Evolutionary conservation across 169 alveolate species (phyloP).

Genomic region (Plasmodium billcollinsi): DNA sequence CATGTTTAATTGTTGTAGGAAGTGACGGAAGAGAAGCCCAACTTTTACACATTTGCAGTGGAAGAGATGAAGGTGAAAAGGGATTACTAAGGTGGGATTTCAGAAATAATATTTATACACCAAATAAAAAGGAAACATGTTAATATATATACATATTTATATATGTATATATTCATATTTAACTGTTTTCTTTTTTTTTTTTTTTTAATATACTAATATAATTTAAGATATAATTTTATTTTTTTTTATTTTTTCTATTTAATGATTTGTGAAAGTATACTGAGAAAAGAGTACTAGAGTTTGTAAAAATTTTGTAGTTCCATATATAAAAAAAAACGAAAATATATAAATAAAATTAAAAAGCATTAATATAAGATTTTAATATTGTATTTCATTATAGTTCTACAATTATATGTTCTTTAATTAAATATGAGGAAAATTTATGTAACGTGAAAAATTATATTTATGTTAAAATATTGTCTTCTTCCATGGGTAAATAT

Average conservation of each 20-base stretch:
- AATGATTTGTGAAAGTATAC: conserved; percentile 17
- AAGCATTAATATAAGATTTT: too few relatives aligned
- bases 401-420: too few relatives aligned
- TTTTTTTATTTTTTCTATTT: neutral
- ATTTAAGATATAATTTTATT: neutral
- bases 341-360: too few relatives aligned
- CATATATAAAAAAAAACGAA: too few relatives aligned
- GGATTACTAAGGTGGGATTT: conserved; percentile 79
- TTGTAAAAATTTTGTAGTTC: too few relatives aligned
- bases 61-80: conserved; percentile 84
- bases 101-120: conserved; percentile 63
- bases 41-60: conserved; percentile 81
- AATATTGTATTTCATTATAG: too few relatives aligned
- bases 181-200: conserved; percentile 5
- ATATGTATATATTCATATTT: neutral
- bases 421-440: too few relatives aligned
- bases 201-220: neutral
- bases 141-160: too few relatives aligned
- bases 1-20: conserved; percentile 82
- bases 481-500: too few relatives aligned
- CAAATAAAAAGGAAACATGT: conserved; percentile 31
- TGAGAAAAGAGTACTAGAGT: neutral
- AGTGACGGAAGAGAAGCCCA: conserved; percentile 84
- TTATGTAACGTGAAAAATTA: too few relatives aligned
- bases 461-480: too few relatives aligned